Percentiles rank a stretch among this genome's conserved stretches.
Conservation (phyloP, 345 rosid genomes). For the Salix udensis region DNA sequence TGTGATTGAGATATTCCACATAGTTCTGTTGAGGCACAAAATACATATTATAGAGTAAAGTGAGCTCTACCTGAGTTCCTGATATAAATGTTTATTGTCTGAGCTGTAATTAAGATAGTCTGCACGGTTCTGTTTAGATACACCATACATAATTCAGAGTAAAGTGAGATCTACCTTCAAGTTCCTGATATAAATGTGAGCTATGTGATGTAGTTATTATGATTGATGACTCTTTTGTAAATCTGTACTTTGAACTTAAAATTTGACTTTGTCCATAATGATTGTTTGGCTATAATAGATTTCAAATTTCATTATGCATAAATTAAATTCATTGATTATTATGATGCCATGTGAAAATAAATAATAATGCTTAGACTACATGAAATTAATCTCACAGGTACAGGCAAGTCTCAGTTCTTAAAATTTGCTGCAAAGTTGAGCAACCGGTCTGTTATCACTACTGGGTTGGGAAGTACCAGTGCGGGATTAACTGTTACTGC, state of each 20-base stretch:
- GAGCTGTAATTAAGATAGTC: not conserved
- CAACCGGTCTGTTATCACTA: conserved; percentile 87
- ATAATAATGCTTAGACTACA: not conserved
- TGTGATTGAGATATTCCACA: not conserved
- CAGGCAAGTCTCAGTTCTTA: conserved; percentile 94
- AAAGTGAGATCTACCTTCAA: not conserved
- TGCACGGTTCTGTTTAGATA: not conserved
- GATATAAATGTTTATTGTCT: not conserved
- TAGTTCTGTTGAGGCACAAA: not conserved
- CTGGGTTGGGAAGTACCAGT: conserved; percentile 96
- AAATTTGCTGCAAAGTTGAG: conserved; percentile 95
- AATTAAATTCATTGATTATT: not conserved
- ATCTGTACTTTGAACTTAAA: not conserved
- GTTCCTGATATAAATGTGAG: not conserved
- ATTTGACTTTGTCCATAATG: not conserved
- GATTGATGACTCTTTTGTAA: not conserved
- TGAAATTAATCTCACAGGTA: conserved; percentile 48
- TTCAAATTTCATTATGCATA: not conserved
- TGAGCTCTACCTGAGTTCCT: not conserved
- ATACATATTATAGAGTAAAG: not conserved
- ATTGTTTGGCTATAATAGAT: not conserved
- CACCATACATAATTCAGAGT: not conserved
- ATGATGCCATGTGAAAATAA: not conserved
- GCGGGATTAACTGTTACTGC: conserved; percentile 98
- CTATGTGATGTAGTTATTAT: not conserved